Conservation (phyloP, 345 rosid species). For the Rhodomyrtus tomentosa region DNA sequence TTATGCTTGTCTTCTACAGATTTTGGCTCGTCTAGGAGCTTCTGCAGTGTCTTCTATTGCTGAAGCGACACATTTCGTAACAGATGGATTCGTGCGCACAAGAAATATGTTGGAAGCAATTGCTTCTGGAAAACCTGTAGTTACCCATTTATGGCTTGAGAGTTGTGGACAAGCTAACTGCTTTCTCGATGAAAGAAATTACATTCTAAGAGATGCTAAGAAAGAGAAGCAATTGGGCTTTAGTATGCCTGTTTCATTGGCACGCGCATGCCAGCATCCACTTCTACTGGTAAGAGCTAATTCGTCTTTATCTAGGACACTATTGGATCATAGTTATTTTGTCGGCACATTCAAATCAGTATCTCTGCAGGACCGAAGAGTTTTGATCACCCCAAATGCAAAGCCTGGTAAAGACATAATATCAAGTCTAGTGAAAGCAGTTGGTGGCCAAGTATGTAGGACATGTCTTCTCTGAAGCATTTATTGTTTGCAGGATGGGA, state of each 20-base stretch:
- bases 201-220: conserved; percentile 47
- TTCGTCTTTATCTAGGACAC: not conserved
- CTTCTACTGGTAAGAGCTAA: conserved; percentile 35
- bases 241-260: conserved; percentile 60
- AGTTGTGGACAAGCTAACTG: conserved; percentile 55
- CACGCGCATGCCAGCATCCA: conserved; percentile 52
- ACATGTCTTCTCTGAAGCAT: not conserved
- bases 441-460: conserved; percentile 51
- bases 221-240: conserved; percentile 81
- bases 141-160: conserved; percentile 76
- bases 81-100: conserved; percentile 72
- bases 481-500: not conserved
- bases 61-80: conserved; percentile 72
- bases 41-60: conserved; percentile 45
- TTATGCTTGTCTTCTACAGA: conserved; percentile 24
- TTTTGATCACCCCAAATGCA: conserved; percentile 55
- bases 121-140: conserved; percentile 74
- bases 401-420: conserved; percentile 63
- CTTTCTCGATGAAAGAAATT: conserved; percentile 57
- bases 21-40: conserved; percentile 55
- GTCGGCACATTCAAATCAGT: not conserved
- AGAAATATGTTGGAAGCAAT: conserved; percentile 87
- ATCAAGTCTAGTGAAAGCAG: conserved; percentile 50
- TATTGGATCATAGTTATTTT: not conserved
- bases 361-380: conserved; percentile 49